A percentile compares a stretch with the other conserved stretches of the same genome.
Evolutionary conservation across 2,329 filamentous ascomycete genomes (phyloP).

Genomic region (Rutstroemia sp.): DNA sequence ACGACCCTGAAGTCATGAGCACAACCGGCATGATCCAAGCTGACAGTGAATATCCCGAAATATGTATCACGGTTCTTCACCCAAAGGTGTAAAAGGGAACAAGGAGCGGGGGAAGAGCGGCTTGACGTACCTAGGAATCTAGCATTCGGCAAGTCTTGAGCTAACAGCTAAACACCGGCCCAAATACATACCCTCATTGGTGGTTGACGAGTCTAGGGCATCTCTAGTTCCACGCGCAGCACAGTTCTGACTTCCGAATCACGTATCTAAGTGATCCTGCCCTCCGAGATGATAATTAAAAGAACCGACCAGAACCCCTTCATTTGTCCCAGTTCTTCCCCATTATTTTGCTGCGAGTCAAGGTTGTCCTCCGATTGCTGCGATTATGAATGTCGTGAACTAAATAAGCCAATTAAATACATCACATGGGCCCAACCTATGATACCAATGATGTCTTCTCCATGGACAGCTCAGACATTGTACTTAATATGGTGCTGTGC

Average conservation of each 20-base stretch:
- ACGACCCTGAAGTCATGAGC: not conserved
- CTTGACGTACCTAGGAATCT: not conserved
- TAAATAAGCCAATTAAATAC: not conserved
- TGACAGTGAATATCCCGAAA: no score
- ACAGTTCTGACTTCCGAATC: no score
- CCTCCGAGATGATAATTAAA: no score
- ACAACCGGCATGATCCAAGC: not conserved
- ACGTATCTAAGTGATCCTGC: no score
- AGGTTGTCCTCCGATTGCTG: not conserved
- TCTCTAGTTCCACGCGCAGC: not conserved
- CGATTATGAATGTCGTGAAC: not conserved
- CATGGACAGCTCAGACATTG: conserved; percentile 8
- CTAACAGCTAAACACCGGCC: not conserved
- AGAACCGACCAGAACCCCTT: no score
- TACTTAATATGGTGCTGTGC: no score
- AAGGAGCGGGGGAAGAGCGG: not conserved
- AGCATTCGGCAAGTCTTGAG: not conserved
- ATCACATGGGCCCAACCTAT: not conserved
- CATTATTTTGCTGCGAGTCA: not conserved
- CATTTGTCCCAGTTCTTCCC: not conserved
- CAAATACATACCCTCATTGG: not conserved
- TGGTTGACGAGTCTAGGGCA: not conserved
- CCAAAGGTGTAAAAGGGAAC: not conserved
- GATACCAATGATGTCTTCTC: not conserved
- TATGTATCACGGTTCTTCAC: no score